phyloP scores from a whole-genome alignment of 169 alveolate genomes.

The Condylostoma magnum region DNA sequence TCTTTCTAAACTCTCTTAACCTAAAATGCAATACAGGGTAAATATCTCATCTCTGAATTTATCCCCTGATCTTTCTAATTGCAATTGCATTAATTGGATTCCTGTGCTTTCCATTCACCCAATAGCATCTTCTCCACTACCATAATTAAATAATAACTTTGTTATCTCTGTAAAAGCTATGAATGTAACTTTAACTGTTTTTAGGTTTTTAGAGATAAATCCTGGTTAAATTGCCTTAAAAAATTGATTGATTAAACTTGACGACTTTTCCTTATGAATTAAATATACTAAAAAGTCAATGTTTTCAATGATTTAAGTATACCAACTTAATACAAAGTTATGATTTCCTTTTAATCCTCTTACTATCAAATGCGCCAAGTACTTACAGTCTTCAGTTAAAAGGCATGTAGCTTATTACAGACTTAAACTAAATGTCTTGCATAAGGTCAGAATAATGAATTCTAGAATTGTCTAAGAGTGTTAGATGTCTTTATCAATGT shows the following conservation, averaged over 20 bases:
- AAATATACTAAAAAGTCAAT: background rate
- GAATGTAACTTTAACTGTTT: background rate
- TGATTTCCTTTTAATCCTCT: conserved; percentile 32
- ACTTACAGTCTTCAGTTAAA: conserved; percentile 16
- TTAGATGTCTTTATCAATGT: too few species aligned
- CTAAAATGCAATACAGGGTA: too few species aligned
- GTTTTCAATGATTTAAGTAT: background rate
- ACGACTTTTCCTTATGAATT: background rate
- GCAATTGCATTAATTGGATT: too few species aligned
- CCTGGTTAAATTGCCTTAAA: conserved; percentile 22
- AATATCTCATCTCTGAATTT: too few species aligned
- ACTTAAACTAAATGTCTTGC: background rate
- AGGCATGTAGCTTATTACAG: conserved; percentile 25
- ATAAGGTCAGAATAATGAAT: conserved; percentile 15
- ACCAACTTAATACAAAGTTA: conserved; percentile 25
- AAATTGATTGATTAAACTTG: background rate
- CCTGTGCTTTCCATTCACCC: too few species aligned
- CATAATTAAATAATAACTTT: too few species aligned
- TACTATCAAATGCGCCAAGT: conserved; percentile 27
- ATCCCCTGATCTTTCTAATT: too few species aligned
- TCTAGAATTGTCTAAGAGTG: conserved; percentile 26
- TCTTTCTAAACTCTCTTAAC: too few species aligned
- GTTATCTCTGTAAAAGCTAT: conserved; percentile 2
- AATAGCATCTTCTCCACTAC: too few species aligned
- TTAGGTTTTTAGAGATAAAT: conserved; percentile 12